Evolutionary conservation across 805 yeast species (phyloP), one percentile per base, ranked within the genome.

Genomic region (Ogataea glucozyma): DNA sequence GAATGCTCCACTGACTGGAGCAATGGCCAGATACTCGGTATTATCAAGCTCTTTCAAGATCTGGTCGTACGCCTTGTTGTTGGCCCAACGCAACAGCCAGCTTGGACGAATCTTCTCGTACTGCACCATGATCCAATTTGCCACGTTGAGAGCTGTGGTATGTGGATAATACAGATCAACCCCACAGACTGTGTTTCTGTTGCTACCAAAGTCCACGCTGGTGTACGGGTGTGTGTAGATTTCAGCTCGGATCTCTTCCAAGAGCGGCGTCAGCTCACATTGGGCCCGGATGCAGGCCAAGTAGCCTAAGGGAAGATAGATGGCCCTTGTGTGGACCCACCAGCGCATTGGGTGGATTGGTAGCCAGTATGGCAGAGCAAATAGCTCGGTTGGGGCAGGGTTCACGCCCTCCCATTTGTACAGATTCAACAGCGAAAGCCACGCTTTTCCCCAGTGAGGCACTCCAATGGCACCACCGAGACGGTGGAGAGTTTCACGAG

Each of bases 261-360:
- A 64, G 22, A 93, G 64, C 0, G 86, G 84, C 48, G 79, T 84
- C 40, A 84, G 54, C 5, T 73, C 76, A 55, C 88, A 83, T 41
- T 72, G 67, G 26, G 73, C 69, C 43, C 67, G 67, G 22, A 75
- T 71, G 37, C 86, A 69, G 11, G 85, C 79, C 7, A 93, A 61
- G 61, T 91, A 93, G 13, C 97, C 91, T 55, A 91, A 68, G 0
- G 98, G 90, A 24, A 86, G 63, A 56, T 90, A 93, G 17, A 93
- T 87, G 1, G 93, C 96, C 43, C 99, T 72, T 0, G 97, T 90
- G 58, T 93, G 99, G 17, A 91, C 97, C 99, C 99, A 93, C 99
- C 98, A 93, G 59, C 87, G 77, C 26, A 90, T 95, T 1, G 99
- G 99, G 58, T 93, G 98, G 30, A 89, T 71, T 0, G 96, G 95